phyloP scores from a whole-genome alignment of 2,329 filamentous ascomycete genomes.

The Epichloe coenophiala region DNA sequence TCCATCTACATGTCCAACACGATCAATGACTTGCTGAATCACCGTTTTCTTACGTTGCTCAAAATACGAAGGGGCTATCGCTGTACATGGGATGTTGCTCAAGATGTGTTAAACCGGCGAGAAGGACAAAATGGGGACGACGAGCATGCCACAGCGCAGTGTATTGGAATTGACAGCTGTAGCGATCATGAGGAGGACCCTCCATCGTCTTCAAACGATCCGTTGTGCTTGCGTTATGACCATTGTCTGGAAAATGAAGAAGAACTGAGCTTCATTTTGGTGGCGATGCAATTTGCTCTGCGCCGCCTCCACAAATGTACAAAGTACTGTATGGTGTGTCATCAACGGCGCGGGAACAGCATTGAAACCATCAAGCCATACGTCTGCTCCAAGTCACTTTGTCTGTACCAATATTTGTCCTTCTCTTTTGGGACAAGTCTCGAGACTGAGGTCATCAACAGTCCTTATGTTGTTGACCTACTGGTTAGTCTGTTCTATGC shows the following conservation, averaged over 20 bases:
- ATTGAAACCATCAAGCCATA: conserved; percentile 64
- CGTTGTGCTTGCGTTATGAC: conserved; percentile 15
- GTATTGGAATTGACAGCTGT: background rate
- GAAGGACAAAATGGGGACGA: background rate
- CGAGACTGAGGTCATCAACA: conserved; percentile 68
- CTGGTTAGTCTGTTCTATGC: conserved; percentile 70
- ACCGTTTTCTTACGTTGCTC: conserved; percentile 48
- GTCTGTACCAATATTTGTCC: conserved; percentile 76
- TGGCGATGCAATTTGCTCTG: conserved; percentile 62
- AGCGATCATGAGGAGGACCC: background rate
- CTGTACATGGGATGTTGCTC: conserved; percentile 45
- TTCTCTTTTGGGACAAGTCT: conserved; percentile 77
- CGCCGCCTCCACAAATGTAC: conserved; percentile 69
- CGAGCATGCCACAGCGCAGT: background rate
- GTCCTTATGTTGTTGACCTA: conserved; percentile 74
- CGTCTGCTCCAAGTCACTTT: conserved; percentile 63
- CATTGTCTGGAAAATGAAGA: conserved; percentile 16
- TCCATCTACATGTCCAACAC: conserved; percentile 60
- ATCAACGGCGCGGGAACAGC: conserved; percentile 48
- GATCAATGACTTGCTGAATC: conserved; percentile 45
- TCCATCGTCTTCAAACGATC: conserved; percentile 4
- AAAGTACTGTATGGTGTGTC: conserved; percentile 78
- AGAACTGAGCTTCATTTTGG: conserved; percentile 36
- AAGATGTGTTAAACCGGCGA: conserved; percentile 5
- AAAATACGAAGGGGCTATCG: conserved; percentile 39